Percentiles rank a stretch among this genome's conserved stretches.
Conservation (phyloP, 805 yeast genomes). For the Lipomyces yamanashiensis region DNA sequence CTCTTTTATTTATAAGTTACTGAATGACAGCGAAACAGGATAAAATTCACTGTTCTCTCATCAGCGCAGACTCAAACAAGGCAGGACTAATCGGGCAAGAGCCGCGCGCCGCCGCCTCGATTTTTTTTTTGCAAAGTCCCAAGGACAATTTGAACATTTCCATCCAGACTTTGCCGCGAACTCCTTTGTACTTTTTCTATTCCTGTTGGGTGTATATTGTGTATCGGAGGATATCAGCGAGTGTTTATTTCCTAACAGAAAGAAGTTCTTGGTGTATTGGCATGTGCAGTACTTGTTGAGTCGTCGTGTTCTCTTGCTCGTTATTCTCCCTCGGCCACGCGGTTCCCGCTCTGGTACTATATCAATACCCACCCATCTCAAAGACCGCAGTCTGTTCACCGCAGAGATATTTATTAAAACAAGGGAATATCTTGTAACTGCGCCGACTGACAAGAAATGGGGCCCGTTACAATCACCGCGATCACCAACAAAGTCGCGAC, state of each 20-base stretch:
- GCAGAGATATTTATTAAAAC: no score
- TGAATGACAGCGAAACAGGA: background rate
- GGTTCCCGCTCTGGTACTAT: background rate
- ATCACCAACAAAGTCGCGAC: slow-evolving; percentile 21
- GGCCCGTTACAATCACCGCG: slow-evolving; percentile 29
- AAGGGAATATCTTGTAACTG: background rate
- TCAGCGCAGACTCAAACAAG: background rate
- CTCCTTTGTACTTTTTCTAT: background rate
- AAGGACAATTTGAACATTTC: background rate
- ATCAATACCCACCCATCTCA: no score
- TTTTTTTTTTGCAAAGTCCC: slow-evolving; percentile 1
- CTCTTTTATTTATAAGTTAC: no score
- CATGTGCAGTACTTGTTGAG: background rate
- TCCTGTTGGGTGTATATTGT: background rate
- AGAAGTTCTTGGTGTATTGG: background rate
- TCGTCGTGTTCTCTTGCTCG: background rate
- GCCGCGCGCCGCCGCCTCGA: slow-evolving; percentile 1
- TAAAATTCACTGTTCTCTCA: no score
- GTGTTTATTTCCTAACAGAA: no score
- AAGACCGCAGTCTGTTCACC: no score
- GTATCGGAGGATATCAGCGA: no score
- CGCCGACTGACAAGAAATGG: slow-evolving; percentile 9
- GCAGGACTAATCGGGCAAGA: background rate
- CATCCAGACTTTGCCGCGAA: no score
- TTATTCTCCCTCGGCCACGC: background rate